phyloP scores from a whole-genome alignment of 2,329 filamentous ascomycete species.

The Beauveria rudraprayagi region DNA sequence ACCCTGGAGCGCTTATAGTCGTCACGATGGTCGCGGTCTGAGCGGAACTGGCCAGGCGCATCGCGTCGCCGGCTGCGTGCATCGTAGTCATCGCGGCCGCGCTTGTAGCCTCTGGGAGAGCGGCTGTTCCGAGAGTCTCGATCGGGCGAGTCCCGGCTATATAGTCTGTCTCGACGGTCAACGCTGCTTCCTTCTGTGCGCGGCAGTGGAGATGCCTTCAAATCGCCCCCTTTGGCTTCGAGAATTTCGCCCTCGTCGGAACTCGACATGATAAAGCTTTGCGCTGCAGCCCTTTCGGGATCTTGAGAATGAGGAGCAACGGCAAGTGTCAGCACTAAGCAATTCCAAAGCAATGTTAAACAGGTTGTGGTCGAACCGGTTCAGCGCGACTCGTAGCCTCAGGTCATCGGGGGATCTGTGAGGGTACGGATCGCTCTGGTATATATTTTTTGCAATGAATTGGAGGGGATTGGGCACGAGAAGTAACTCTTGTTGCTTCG shows the following conservation, averaged over 20 bases:
- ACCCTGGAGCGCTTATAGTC: constrained; percentile 39
- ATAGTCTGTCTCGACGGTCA: constrained; percentile 86
- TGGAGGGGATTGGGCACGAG: not conserved
- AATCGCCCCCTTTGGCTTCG: constrained; percentile 56
- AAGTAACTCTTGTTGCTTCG: not conserved
- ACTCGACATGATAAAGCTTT: constrained; percentile 39
- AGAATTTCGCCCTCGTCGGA: constrained; percentile 84
- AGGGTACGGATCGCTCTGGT: not conserved
- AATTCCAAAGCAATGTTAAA: constrained; percentile 20
- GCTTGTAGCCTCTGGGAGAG: constrained; percentile 61
- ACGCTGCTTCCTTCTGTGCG: constrained; percentile 70
- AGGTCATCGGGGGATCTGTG: constrained; percentile 18
- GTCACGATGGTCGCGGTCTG: constrained; percentile 53
- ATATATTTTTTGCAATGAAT: not conserved
- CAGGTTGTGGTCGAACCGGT: constrained; percentile 35
- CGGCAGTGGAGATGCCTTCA: constrained; percentile 84
- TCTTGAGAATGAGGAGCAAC: constrained; percentile 16
- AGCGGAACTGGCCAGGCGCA: constrained; percentile 53
- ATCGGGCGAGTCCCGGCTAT: constrained; percentile 52
- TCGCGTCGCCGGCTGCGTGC: constrained; percentile 30
- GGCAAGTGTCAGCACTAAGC: constrained; percentile 29
- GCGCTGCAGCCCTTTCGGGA: constrained; percentile 16
- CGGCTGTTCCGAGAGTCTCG: constrained; percentile 44
- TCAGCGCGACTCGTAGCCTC: constrained; percentile 31
- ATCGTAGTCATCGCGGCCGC: constrained; percentile 54